Conservation (phyloP, 176 grass and related monocot genomes). For the Musa acuminata region DNA sequence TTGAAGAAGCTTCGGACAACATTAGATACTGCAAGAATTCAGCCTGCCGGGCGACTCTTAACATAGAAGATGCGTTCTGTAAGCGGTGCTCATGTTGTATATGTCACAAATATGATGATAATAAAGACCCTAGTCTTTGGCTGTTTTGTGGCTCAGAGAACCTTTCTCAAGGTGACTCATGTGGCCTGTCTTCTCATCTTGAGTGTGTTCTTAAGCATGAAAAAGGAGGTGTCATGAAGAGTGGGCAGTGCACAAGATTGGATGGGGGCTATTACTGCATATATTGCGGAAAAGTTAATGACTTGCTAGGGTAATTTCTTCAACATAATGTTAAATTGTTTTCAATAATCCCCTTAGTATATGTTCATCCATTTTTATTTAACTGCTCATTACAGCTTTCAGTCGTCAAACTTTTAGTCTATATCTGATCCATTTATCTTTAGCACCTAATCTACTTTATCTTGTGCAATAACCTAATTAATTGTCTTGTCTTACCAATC, state of each 20-base stretch:
- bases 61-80: slow-evolving; percentile 60
- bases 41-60: slow-evolving; percentile 73
- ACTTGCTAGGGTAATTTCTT: slow-evolving; percentile 79
- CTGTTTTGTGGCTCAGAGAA: slow-evolving; percentile 61
- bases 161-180: slow-evolving; percentile 54
- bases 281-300: slow-evolving; percentile 67
- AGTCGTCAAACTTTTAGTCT: too few species aligned
- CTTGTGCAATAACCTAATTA: too few species aligned
- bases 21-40: slow-evolving; percentile 64
- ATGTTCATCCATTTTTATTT: neutral
- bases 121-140: slow-evolving; percentile 95
- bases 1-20: slow-evolving; percentile 29
- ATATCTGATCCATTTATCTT: too few species aligned
- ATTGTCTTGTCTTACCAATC: too few species aligned
- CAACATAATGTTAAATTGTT: slow-evolving; percentile 18
- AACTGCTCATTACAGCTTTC: neutral
- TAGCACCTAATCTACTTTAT: too few species aligned
- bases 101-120: slow-evolving; percentile 82
- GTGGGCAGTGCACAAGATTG: slow-evolving; percentile 44
- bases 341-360: slow-evolving; percentile 7
- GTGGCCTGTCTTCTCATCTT: slow-evolving; percentile 81
- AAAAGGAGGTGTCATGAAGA: slow-evolving; percentile 53
- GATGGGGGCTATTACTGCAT: slow-evolving; percentile 87
- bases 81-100: slow-evolving; percentile 97
- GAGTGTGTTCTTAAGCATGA: slow-evolving; percentile 92